Evolutionary conservation across 805 yeast species (phyloP).

Genomic region (Metschnikowia koreensis): DNA sequence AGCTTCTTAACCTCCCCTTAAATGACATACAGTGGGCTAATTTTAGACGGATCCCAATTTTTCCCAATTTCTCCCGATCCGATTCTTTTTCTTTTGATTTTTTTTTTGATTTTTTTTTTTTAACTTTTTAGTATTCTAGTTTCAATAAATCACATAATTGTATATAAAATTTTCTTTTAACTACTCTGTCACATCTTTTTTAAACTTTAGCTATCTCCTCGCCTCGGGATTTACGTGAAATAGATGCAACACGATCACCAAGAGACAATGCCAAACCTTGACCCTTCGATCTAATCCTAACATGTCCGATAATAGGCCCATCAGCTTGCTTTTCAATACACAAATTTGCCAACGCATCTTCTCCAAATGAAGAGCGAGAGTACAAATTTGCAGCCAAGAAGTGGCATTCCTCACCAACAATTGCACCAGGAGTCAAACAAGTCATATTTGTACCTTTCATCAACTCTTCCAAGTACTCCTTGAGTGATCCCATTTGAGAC

Average conservation of each 20-base stretch:
- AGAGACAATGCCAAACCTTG: slow-evolving; percentile 94
- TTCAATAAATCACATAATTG: not conserved
- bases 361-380: slow-evolving; percentile 91
- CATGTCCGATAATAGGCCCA: slow-evolving; percentile 87
- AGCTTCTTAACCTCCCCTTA: not conserved
- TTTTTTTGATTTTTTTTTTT: not conserved
- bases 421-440: slow-evolving; percentile 87
- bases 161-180: not conserved
- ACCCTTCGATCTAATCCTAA: slow-evolving; percentile 94
- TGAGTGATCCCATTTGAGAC: slow-evolving; percentile 62
- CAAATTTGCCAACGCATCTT: slow-evolving; percentile 93
- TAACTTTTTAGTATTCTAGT: not conserved
- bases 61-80: no score
- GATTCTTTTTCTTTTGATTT: not conserved
- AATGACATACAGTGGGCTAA: not conserved
- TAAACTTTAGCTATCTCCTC: slow-evolving; percentile 14
- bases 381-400: slow-evolving; percentile 93
- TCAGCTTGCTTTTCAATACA: slow-evolving; percentile 80
- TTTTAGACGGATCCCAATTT: not conserved
- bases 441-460: slow-evolving; percentile 89
- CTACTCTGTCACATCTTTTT: not conserved
- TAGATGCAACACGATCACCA: slow-evolving; percentile 89
- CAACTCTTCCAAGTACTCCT: slow-evolving; percentile 74
- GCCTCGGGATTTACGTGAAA: slow-evolving; percentile 51
- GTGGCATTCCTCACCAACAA: slow-evolving; percentile 84